Percentiles rank a stretch among this genome's conserved stretches.
Conservation (phyloP, 1,284 basidiomycete genomes). For the Boletus nobilissimus region DNA sequence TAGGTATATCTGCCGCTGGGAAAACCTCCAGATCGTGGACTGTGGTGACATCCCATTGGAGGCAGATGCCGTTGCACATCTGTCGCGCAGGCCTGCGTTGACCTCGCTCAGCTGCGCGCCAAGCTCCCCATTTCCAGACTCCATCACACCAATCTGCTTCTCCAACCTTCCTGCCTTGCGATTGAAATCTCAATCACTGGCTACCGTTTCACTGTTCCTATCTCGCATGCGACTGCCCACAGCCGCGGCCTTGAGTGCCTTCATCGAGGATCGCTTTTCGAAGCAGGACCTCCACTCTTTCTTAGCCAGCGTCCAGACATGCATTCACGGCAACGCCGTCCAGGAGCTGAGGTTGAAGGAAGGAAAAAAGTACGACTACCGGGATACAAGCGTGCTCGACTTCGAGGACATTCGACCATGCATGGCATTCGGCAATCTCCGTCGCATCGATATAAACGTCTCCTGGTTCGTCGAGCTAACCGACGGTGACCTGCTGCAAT, state of each 20-base stretch:
- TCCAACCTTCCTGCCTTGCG: not conserved
- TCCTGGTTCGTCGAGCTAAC: too few relatives aligned
- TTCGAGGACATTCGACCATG: not conserved
- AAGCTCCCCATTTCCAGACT: not conserved
- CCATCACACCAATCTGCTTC: not conserved
- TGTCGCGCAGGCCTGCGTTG: conserved; percentile 5
- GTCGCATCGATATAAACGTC: too few relatives aligned
- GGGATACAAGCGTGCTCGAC: not conserved
- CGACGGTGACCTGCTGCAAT: too few relatives aligned
- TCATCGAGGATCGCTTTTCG: too few relatives aligned
- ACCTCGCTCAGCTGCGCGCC: not conserved
- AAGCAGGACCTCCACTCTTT: too few relatives aligned
- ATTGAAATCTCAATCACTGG: not conserved
- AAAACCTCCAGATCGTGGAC: not conserved
- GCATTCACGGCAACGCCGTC: too few relatives aligned
- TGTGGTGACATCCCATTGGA: not conserved
- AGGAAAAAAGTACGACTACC: not conserved
- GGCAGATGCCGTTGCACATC: not conserved
- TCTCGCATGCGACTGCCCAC: too few relatives aligned
- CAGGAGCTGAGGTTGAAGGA: too few relatives aligned
- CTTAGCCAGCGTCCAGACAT: too few relatives aligned
- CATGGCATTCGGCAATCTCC: not conserved
- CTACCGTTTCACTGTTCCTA: too few relatives aligned
- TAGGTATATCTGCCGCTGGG: not conserved
- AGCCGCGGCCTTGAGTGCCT: too few relatives aligned